Base-by-base conservation (phyloP, 228 moss, liverwort and hornwort species). In the Sphagnum magellanicum region DNA sequence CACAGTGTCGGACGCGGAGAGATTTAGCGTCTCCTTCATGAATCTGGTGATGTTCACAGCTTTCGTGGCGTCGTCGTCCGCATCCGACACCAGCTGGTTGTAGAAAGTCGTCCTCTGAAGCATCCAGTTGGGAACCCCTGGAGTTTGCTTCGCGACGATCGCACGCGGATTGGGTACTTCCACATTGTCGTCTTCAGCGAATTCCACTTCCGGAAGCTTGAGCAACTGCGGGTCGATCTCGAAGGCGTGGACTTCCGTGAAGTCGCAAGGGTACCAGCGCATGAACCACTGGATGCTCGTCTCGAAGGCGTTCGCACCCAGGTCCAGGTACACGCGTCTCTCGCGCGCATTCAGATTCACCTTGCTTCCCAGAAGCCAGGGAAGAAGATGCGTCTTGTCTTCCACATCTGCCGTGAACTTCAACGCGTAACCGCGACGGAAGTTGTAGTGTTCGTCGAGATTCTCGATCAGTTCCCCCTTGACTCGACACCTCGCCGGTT, bases 111-210 rank as follows among this genome's bases (percentile, higher is more conserved):
- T 72, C 16, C 89, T 79, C 65, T 88, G 53, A 8, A 81, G 71
- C 87, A 95, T 95, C 92, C 95, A 92, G 65, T 65, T 75, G 0
- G 92, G 90, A 5, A 88, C 67, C 5, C 79, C 81, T 0, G 95
- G 72, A 8, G 6, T 59, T 7, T 60, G 3, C 48, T 73, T 75
- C 53, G 81, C 80, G 3, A 78, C 77, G 10, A 68, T 0, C 16
- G 81, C 69, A 49, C 13, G 13, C 5, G 65, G 11, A 66, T 74
- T 76, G 53, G 61, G 73, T 7, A 0, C n/a, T 11, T 63, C 66
- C 67, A 65, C 66, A 69, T 85, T 85, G 5, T 53, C 60, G 51
- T 70, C 13, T 71, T 85, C 81, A 52, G 70, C 65, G 17, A 85
- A 81, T 12, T 51, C 67, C 9, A 67, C 50, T 6, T 48, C 47